phyloP scores from a whole-genome alignment of 1,284 basidiomycete genomes.

The Puccinia brachypodii region DNA sequence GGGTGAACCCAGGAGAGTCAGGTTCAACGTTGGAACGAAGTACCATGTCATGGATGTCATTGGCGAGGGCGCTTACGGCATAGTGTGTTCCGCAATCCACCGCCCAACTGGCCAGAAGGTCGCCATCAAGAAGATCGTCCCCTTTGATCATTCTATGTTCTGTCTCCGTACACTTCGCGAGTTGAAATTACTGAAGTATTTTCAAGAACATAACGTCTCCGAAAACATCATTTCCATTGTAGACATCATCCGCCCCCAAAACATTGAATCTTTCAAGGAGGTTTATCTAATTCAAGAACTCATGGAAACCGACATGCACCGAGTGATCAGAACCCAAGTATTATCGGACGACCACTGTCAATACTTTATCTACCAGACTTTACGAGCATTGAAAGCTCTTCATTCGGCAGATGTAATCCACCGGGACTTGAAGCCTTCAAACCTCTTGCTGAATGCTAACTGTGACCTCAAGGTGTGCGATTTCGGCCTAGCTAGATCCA shows the following conservation, averaged over 20 bases:
- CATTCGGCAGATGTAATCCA: conserved; percentile 93
- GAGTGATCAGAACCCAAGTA: conserved; percentile 80
- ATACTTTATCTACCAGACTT: conserved; percentile 82
- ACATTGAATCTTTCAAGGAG: conserved; percentile 88
- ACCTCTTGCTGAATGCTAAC: conserved; percentile 90
- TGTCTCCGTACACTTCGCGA: conserved; percentile 78
- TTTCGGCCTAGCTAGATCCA: conserved; percentile 79
- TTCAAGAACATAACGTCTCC: conserved; percentile 69
- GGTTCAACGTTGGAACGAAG: conserved; percentile 52
- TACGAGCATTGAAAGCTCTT: conserved; percentile 88
- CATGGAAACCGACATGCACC: conserved; percentile 74
- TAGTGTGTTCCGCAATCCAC: conserved; percentile 59
- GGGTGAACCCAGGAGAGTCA: conserved; percentile 50
- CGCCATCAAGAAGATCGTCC: conserved; percentile 66
- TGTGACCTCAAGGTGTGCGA: conserved; percentile 96
- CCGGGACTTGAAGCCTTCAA: conserved; percentile 92
- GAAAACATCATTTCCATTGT: conserved; percentile 70
- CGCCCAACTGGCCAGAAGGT: conserved; percentile 57
- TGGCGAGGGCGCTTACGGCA: conserved; percentile 60
- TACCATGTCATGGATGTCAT: conserved; percentile 58
- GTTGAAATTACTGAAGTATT: conserved; percentile 64
- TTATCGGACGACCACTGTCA: conserved; percentile 63
- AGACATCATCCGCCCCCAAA: conserved; percentile 87
- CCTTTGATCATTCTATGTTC: conserved; percentile 85
- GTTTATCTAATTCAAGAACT: conserved; percentile 79